phyloP scores from a whole-genome alignment of 1,284 basidiomycete species.

The Entoloma clypeatum region DNA sequence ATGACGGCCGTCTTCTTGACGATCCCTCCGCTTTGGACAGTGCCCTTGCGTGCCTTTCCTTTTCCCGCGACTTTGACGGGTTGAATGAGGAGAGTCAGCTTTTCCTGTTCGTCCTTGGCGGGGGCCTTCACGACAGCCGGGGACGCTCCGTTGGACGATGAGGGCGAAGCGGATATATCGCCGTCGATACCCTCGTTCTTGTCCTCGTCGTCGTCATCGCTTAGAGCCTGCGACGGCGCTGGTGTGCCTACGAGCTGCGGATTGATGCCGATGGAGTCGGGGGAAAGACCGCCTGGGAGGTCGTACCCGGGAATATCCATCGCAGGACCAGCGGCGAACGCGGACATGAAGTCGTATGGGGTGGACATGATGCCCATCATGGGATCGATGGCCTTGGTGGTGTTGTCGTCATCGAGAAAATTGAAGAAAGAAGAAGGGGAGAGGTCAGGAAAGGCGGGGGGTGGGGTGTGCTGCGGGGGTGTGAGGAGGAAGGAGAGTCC shows the following conservation, averaged over 20 bases:
- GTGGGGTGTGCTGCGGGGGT: constrained; percentile 29
- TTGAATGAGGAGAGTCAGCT: constrained; percentile 37
- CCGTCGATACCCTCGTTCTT: constrained; percentile 15
- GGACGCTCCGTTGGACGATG: constrained; percentile 10
- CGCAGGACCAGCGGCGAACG: constrained; percentile 5
- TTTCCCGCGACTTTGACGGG: constrained; percentile 57
- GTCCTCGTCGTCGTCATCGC: constrained; percentile 32
- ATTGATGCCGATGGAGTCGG: constrained; percentile 36
- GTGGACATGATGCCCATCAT: constrained; percentile 19
- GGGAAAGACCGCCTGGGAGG: constrained; percentile 15
- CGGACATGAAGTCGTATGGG: constrained; percentile 17
- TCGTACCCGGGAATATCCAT: constrained; percentile 19
- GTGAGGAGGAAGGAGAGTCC: constrained; percentile 25
- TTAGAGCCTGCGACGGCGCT: constrained; percentile 23
- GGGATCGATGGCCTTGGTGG: constrained; percentile 15
- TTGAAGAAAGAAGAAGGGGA: constrained; percentile 27
- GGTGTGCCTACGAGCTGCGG: constrained; percentile 46
- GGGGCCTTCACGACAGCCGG: constrained; percentile 4
- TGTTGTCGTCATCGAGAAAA: constrained; percentile 31
- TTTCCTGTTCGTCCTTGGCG: constrained; percentile 20
- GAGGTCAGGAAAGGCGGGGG: constrained; percentile 30
- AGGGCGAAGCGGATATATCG: constrained; percentile 16
- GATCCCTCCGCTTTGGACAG: constrained; percentile 69
- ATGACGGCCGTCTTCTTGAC: constrained; percentile 46
- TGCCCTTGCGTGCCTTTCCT: constrained; percentile 63